Percentiles rank a stretch among this genome's conserved stretches.
Conservation (phyloP, 306 rosid genomes). For the Phaseolus lunatus region DNA sequence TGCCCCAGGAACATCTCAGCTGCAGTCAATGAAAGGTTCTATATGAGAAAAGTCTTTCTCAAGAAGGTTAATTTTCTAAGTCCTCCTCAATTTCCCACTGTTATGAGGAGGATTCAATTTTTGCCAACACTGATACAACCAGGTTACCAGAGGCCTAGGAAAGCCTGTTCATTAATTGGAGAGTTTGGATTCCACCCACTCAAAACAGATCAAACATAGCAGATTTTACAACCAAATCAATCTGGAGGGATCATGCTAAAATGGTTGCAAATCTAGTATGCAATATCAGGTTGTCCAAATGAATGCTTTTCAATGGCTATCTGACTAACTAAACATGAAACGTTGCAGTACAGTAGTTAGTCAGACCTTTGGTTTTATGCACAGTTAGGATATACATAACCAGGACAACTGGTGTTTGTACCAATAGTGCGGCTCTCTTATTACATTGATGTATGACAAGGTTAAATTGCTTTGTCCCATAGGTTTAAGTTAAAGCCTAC, state of each 20-base stretch:
- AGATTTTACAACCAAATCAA: conserved; percentile 9
- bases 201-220: background rate
- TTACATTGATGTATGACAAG: background rate
- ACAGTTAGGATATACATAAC: conserved; percentile 3
- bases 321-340: background rate
- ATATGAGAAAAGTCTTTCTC: conserved; percentile 77
- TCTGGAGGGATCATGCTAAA: background rate
- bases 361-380: conserved; percentile 15
- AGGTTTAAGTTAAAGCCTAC: conserved; percentile 25
- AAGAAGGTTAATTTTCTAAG: conserved; percentile 52
- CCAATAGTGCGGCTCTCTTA: background rate
- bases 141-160: background rate
- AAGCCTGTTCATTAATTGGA: conserved; percentile 10
- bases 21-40: conserved; percentile 99
- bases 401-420: background rate
- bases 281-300: background rate
- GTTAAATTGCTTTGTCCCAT: conserved; percentile 14
- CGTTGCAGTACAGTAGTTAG: background rate
- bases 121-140: conserved; percentile 25
- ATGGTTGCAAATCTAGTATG: background rate
- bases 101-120: conserved; percentile 41
- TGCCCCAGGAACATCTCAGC: conserved; percentile 99
- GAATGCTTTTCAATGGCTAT: background rate
- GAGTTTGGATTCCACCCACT: background rate
- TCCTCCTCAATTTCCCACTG: conserved; percentile 51